Base-by-base conservation (phyloP, 2,329 filamentous ascomycete genomes). In the Bipolaris oryzae region DNA sequence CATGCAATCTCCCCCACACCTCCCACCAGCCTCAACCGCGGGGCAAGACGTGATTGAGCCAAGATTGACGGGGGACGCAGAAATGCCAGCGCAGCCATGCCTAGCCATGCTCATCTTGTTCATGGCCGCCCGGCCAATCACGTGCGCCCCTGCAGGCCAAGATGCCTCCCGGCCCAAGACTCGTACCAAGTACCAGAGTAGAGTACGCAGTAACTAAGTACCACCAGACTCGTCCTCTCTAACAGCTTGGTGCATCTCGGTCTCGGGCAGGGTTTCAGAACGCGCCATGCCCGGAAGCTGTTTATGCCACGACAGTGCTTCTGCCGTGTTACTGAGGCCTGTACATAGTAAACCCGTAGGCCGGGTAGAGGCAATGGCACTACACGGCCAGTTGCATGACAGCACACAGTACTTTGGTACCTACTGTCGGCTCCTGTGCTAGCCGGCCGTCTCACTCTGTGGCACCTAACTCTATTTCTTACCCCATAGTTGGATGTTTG, bases 361-460 rank as follows among this genome's bases (percentile, higher is more conserved):
- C 57, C 49, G 53, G 55, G 58, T 47, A 52, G 47, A 55, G 53
- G 58, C 55, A 60, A 64, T 63, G 45, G 41, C 55, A 68, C 58
- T 50, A 50, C 60, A 63, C 61, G 60, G 55, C 51, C 55, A 48
- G 31, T 47, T 52, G 46, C 58, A 60, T 50, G 53, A n/a, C n/a
- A n/a, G n/a, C n/a, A n/a, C n/a, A 48, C 38, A 45, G 21, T 38
- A 57, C 41, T 52, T 48, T 58, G 54, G 54, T 46, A 51, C 35
- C 46, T 51, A 53, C 46, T 23, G 25, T 47, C 44, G 55, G 50
- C 38, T 51, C 44, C 28, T 61, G 51, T 43, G 33, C 47, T 51
- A 57, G 49, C 56, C 53, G 58, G 48, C 57, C 20, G 38, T 45
- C 23, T 47, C 34, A 45, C n/a, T n/a, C 45, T 50, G 55, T 60